These are phyloP conservation scores for Malassezia brasiliensis DNA, from an alignment of 1,284 basidiomycete species.

Conservation along the genomic window DNA sequence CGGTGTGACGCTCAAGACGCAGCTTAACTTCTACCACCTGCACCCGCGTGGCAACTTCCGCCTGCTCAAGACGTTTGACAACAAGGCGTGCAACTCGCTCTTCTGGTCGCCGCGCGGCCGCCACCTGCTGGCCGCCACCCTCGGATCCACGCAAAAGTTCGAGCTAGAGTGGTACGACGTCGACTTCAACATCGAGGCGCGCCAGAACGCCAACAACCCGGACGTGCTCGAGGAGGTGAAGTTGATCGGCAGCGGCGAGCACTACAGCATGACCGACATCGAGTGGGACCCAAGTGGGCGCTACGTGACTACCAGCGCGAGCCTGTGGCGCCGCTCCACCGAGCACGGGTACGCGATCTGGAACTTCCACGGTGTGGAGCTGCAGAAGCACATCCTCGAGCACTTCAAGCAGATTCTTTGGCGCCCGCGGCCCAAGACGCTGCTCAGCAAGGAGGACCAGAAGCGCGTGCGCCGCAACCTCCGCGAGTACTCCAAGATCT, in stretches of 20 bases:
- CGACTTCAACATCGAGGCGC: conserved; percentile 68
- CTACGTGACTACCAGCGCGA: conserved; percentile 84
- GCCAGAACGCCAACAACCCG: conserved; percentile 56
- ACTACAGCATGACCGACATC: conserved; percentile 94
- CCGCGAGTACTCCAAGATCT: conserved; percentile 78
- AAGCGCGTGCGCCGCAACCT: conserved; percentile 78
- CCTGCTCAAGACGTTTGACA: conserved; percentile 69
- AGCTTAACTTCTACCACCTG: conserved; percentile 90
- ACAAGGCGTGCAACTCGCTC: conserved; percentile 85
- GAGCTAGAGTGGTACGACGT: conserved; percentile 99
- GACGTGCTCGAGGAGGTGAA: conserved; percentile 68
- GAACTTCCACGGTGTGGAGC: conserved; percentile 92
- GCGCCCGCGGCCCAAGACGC: conserved; percentile 81
- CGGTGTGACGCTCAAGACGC: conserved; percentile 87
- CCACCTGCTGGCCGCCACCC: conserved; percentile 87
- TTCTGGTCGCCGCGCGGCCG: conserved; percentile 95
- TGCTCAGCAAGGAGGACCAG: conserved; percentile 81
- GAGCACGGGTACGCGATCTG: conserved; percentile 94
- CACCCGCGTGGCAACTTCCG: conserved; percentile 95
- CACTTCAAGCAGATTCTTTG: conserved; percentile 98
- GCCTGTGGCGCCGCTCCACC: conserved; percentile 88
- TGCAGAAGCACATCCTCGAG: conserved; percentile 78
- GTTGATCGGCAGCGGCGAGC: conserved; percentile 72
- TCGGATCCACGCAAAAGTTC: conserved; percentile 87
- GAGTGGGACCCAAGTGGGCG: conserved; percentile 98